Conservation (phyloP, 1,284 basidiomycete genomes). For the Ustilago crameri region DNA sequence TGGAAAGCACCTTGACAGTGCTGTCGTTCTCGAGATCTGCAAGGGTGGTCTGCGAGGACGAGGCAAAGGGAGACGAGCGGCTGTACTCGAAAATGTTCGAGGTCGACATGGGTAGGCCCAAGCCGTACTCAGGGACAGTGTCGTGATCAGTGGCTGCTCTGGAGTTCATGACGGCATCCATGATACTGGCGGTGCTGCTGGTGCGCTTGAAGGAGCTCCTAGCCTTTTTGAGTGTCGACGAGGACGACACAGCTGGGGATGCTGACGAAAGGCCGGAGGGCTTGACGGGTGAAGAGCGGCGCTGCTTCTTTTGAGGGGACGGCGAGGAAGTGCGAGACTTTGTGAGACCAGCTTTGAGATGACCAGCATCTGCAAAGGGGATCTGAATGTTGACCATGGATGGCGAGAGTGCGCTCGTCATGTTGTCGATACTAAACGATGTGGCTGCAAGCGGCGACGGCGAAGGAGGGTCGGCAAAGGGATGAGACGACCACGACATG, state of each 20-base stretch:
- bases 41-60: slow-evolving; percentile 39
- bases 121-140: slow-evolving; percentile 6
- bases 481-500: slow-evolving; percentile 17
- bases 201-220: slow-evolving; percentile 34
- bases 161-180: slow-evolving; percentile 49
- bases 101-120: slow-evolving; percentile 7
- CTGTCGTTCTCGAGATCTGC: slow-evolving; percentile 33
- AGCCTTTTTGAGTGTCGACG: slow-evolving; percentile 13
- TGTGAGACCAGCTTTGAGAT: slow-evolving; percentile 24
- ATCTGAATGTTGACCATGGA: slow-evolving; percentile 46
- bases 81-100: slow-evolving; percentile 17
- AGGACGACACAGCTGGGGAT: slow-evolving; percentile 8
- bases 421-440: slow-evolving; percentile 4
- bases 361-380: slow-evolving; percentile 46
- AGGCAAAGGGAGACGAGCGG: slow-evolving; percentile 40
- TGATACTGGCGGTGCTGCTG: slow-evolving; percentile 44
- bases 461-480: slow-evolving; percentile 22
- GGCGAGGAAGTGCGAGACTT: slow-evolving; percentile 33
- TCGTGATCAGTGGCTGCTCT: slow-evolving; percentile 45
- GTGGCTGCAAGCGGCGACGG: slow-evolving; percentile 20
- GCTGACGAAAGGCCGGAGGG: slow-evolving; percentile 6
- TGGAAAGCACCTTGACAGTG: slow-evolving; percentile 36
- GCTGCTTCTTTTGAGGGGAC: slow-evolving; percentile 47
- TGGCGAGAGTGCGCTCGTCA: slow-evolving; percentile 45
- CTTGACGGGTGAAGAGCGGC: slow-evolving; percentile 24